These are phyloP conservation scores for Colletotrichum spaethianum DNA, from an alignment of 2,329 filamentous ascomycete genomes.

Conservation along the genomic window DNA sequence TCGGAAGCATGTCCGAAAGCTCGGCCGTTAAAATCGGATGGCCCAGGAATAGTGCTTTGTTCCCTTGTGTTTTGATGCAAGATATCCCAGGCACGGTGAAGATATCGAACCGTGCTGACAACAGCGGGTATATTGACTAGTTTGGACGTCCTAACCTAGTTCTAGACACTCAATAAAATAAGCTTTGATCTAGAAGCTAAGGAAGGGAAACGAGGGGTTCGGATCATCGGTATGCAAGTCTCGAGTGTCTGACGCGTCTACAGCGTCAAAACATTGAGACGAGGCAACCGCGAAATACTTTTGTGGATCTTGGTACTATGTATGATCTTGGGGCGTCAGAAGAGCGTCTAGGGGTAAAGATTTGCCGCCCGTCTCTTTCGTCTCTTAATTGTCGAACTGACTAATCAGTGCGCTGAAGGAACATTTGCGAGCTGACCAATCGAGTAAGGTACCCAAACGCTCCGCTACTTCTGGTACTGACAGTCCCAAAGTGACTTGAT, in stretches of 20 bases:
- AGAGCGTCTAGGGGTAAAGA: too few relatives aligned
- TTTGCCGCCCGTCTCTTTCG: too few relatives aligned
- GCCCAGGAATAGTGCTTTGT: neutral
- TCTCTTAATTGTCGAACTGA: too few relatives aligned
- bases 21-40: neutral
- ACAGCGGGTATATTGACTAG: neutral
- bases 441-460: neutral
- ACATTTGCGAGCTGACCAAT: conserved; percentile 1
- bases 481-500: neutral
- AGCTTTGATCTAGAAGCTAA: neutral
- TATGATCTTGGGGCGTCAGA: too few relatives aligned
- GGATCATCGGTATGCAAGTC: neutral
- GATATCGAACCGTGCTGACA: neutral
- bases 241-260: too few relatives aligned
- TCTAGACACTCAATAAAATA: neutral
- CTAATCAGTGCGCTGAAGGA: too few relatives aligned
- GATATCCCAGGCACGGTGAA: neutral
- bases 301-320: too few relatives aligned
- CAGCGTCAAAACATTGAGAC: too few relatives aligned
- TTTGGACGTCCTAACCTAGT: neutral
- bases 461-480: neutral
- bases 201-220: neutral
- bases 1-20: neutral
- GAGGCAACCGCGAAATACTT: too few relatives aligned
- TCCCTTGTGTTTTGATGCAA: neutral